Evolutionary conservation across 192 early-diverging fungal genomes (phyloP).

Genomic region (Paraglomus occultum): DNA sequence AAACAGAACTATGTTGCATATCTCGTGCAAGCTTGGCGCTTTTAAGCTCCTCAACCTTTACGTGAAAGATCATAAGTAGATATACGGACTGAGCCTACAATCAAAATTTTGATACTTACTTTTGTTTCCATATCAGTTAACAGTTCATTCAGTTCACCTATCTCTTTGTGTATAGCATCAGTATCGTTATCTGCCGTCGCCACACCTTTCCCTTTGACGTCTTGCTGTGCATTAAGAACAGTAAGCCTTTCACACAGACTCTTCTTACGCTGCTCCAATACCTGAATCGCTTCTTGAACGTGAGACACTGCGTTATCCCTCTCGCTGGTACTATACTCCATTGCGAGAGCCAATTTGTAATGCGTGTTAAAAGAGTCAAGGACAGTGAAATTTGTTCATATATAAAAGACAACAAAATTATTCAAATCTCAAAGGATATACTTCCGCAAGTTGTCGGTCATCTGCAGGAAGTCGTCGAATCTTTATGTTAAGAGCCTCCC

Average conservation of each 20-base stretch:
- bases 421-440: conserved; percentile 30
- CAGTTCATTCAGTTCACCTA: conserved; percentile 58
- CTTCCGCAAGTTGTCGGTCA: conserved; percentile 64
- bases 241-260: conserved; percentile 38
- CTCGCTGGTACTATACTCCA: conserved; percentile 54
- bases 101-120: conserved; percentile 35
- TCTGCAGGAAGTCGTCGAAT: conserved; percentile 42
- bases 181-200: conserved; percentile 32
- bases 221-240: conserved; percentile 18
- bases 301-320: conserved; percentile 53
- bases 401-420: no score
- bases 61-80: conserved; percentile 4
- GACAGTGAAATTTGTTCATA: background rate
- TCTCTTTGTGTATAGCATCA: conserved; percentile 48
- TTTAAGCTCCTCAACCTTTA: conserved; percentile 42
- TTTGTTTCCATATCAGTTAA: conserved; percentile 66
- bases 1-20: conserved; percentile 30
- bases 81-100: background rate
- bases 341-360: conserved; percentile 67
- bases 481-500: conserved; percentile 56
- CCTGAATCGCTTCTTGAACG: conserved; percentile 52
- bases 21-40: conserved; percentile 37
- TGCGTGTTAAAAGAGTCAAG: conserved; percentile 36
- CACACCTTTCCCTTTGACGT: conserved; percentile 49
- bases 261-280: conserved; percentile 51